These are phyloP conservation scores for Novymonas esmeraldas DNA, from an alignment of 208 protist species.

Conservation along the genomic window DNA sequence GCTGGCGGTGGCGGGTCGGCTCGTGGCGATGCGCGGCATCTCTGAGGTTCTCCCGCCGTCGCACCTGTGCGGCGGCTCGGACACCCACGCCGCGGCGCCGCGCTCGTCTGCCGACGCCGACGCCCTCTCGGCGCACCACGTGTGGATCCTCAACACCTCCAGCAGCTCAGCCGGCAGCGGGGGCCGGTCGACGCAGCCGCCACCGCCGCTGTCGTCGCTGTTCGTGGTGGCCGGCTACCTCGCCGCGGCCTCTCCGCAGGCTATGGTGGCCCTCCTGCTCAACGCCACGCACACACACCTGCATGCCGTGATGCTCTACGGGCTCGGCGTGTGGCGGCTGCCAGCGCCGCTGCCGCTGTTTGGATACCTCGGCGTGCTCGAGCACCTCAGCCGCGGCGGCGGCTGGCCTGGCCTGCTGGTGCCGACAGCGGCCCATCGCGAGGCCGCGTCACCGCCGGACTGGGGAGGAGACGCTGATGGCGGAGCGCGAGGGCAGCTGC, in stretches of 20 bases:
- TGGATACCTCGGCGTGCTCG: slow-evolving; percentile 38
- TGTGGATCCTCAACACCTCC: slow-evolving; percentile 63
- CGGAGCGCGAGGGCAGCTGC: not conserved
- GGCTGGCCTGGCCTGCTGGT: slow-evolving; percentile 56
- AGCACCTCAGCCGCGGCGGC: slow-evolving; percentile 39
- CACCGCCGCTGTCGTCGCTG: slow-evolving; percentile 33
- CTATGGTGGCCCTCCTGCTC: slow-evolving; percentile 49
- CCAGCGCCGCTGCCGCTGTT: slow-evolving; percentile 36
- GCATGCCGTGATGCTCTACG: slow-evolving; percentile 66
- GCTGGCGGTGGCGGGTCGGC: slow-evolving; percentile 64
- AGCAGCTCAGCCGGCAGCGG: not conserved
- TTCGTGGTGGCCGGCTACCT: slow-evolving; percentile 73
- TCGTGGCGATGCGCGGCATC: slow-evolving; percentile 29
- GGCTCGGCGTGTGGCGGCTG: slow-evolving; percentile 61
- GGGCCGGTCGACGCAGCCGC: not conserved
- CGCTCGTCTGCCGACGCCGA: slow-evolving; percentile 6
- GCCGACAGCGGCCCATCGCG: not conserved
- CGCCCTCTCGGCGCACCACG: slow-evolving; percentile 57
- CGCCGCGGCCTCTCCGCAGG: slow-evolving; percentile 46
- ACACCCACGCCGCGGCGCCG: not conserved
- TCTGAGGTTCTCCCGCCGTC: slow-evolving; percentile 16
- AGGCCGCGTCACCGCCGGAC: too few relatives aligned
- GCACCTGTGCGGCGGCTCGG: slow-evolving; percentile 12
- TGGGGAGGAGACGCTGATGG: not conserved
- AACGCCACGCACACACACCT: slow-evolving; percentile 54